Base-by-base conservation (phyloP, 2,329 filamentous ascomycete genomes). In the Aplosporella prunicola region DNA sequence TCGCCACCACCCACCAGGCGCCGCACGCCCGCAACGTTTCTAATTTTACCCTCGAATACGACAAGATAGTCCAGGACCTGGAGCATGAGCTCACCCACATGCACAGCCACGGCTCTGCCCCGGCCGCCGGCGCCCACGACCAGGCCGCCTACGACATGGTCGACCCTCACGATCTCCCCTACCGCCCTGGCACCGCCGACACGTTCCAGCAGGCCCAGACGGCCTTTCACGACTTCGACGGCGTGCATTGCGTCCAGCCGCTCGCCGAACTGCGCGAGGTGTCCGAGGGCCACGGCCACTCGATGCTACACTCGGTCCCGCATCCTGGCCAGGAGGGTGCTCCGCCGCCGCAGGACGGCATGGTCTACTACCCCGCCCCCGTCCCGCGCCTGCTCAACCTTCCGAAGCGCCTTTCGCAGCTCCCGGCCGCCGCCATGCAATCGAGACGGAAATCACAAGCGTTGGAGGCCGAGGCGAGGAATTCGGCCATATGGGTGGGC, bases 341-440 rank as follows among this genome's bases (percentile, higher is more conserved):
- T 5, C 75, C 76, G 2, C 66, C 71, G 17, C 80, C 80, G 2
- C 80, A 77, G 4, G 77, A 89, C 47, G 69, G 79, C 48, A 94
- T 96, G 84, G 76, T 94, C 8, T 96, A 81, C 61, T 98, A 98
- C 57, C 91, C 91, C 10, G 91, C 91, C 3, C 88, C 86, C 1
- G 91, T 98, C 3, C 91, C 91, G 3, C 80, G 82, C 44, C 88
- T 93, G 79, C 71, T 98, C 40, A 96, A 94, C 50, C 66, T 98
- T 9, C 91, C 91, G 1, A 86, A 87, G 29, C 83, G 86, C 50
- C 65, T 96, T 34, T 93, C 88, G 1, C 83, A 80, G 50, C 72
- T 78, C 35, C 77, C 81, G 7, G 74, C 80, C 36, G 63, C 74
- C 3, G 63, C 69, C 8, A 70, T 78, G 5, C 72, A 78, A 39